Conservation (phyloP, 805 yeast genomes). For the Komagataella mondaviorum region DNA sequence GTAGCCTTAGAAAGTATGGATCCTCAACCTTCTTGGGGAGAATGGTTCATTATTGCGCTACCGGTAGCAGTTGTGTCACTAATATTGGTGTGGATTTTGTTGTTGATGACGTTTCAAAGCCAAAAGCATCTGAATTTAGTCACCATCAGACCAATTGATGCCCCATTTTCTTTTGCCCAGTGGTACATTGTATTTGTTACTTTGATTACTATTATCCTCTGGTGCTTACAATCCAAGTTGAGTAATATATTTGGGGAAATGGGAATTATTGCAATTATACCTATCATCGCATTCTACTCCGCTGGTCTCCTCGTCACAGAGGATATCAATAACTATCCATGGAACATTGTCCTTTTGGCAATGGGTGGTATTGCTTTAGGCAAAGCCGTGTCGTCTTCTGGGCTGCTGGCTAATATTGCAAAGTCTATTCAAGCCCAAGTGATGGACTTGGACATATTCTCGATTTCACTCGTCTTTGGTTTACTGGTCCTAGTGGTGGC, state of each 20-base stretch:
- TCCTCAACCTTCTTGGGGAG: constrained; percentile 77
- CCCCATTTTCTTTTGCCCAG: constrained; percentile 59
- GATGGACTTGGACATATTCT: constrained; percentile 55
- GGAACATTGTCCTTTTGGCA: constrained; percentile 92
- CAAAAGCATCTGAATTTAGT: constrained; percentile 25
- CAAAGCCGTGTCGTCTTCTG: constrained; percentile 87
- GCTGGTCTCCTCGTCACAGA: constrained; percentile 78
- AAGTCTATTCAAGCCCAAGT: constrained; percentile 48
- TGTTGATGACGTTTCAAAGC: constrained; percentile 47
- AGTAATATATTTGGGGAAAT: constrained; percentile 77
- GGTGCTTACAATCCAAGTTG: constrained; percentile 80
- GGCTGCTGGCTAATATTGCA: constrained; percentile 73
- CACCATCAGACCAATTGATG: constrained; percentile 49
- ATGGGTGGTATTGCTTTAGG: constrained; percentile 98
- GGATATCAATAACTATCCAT: constrained; percentile 89
- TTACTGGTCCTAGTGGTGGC: constrained; percentile 72
- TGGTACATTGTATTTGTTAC: constrained; percentile 63
- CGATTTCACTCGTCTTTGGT: constrained; percentile 70
- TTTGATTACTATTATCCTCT: constrained; percentile 57
- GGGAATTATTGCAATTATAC: constrained; percentile 91
- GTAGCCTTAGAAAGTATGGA: constrained; percentile 81
- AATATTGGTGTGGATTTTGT: constrained; percentile 57
- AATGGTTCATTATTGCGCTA: constrained; percentile 82
- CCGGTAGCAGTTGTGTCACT: constrained; percentile 64
- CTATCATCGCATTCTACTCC: constrained; percentile 85